Evolutionary conservation across 371 early-diverging fungal genomes (phyloP), one percentile per base, ranked within the genome.

Genomic region (Phascolomyces articulosus): DNA sequence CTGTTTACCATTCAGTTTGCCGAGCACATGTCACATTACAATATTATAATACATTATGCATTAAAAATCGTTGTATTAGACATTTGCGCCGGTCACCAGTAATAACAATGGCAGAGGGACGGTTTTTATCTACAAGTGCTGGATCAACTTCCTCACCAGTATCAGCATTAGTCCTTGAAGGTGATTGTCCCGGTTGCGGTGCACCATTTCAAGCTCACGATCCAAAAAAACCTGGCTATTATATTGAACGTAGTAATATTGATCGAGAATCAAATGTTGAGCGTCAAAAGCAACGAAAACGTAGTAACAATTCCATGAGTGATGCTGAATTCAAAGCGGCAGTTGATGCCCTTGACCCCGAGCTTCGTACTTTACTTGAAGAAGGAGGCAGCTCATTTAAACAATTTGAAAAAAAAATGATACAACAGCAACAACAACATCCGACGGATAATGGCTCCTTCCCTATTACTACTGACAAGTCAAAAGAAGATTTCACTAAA

Each of bases 121-220:
- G 57, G 38, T 57, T 38, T 0, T 38, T 40, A 2, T 20, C 18
- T 6, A 40, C 15, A 10, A 11, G 40, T 24, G 23, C 23, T 10
- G 6, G 7, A 1, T 6, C 21, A 23, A 20, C 59, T 7, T 13
- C 44, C 0, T 15, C 44, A 16, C 18, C 1, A 44, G 16, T 38
- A 38, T 6, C 44, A 44, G 2, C 44, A 44, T 16, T n/a, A 44
- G n/a, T n/a, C n/a, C 44, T 16, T 13, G 23, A 28, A 41, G 26
- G 21, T n/a, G 40, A 86, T 62, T 91, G 91, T 64, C 86, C 90
- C 13, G 90, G 91, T 0, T 91, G 91, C 57, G 91, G 91, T 18
- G 90, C 90, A 11, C 80, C 77, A 27, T 88, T 91, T 41, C 91
- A 91, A 71, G 69, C 65, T 2, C 61, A 65, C 0, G 73, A 82